These are phyloP conservation scores for Lentinula guzmanii DNA, from an alignment of 768 basidiomycete genomes.

Conservation along the genomic window DNA sequence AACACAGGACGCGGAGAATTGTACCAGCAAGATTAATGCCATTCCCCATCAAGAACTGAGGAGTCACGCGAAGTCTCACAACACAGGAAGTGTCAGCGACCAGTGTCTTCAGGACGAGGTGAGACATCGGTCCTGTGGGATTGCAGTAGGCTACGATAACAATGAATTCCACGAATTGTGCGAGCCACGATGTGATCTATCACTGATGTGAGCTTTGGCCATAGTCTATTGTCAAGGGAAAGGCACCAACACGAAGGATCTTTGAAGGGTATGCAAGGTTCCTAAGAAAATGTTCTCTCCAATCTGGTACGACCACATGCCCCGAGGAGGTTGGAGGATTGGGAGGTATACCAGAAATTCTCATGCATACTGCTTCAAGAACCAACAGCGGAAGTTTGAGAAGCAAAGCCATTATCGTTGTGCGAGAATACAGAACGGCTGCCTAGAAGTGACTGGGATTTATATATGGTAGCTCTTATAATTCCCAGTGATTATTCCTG, in stretches of 20 bases:
- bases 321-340: slow-evolving; percentile 20
- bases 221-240: background rate
- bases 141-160: slow-evolving; percentile 20
- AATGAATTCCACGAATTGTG: slow-evolving; percentile 20
- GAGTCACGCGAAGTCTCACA: slow-evolving; percentile 17
- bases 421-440: background rate
- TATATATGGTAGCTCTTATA: background rate
- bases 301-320: slow-evolving; percentile 21
- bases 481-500: background rate
- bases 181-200: slow-evolving; percentile 21
- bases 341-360: slow-evolving; percentile 28
- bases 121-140: slow-evolving; percentile 12
- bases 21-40: slow-evolving; percentile 24
- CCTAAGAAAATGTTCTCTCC: slow-evolving; percentile 25
- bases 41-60: slow-evolving; percentile 23
- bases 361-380: slow-evolving; percentile 28
- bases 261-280: slow-evolving; percentile 20
- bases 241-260: slow-evolving; percentile 20
- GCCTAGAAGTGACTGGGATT: background rate
- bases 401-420: slow-evolving; percentile 7
- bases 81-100: slow-evolving; percentile 7
- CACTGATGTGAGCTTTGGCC: background rate
- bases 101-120: slow-evolving; percentile 13
- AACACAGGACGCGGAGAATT: slow-evolving; percentile 25
- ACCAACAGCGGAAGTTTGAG: slow-evolving; percentile 30